Percentiles rank a stretch among this genome's conserved stretches.
Conservation (phyloP, 257 asterid species). For the Jasminum sambac region DNA sequence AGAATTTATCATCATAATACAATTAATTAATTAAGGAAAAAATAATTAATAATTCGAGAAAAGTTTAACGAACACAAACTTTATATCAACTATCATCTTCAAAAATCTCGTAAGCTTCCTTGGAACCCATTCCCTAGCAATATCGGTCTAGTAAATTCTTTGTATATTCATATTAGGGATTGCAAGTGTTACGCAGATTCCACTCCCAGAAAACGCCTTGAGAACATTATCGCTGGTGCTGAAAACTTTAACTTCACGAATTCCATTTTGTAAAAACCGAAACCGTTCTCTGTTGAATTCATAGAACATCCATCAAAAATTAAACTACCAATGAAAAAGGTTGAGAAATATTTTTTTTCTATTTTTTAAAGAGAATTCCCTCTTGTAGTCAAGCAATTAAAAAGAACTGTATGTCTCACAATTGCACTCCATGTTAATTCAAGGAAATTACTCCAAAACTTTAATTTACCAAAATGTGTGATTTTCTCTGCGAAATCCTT, state of each 20-base stretch:
- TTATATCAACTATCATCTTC: background rate
- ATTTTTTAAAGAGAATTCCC: no score
- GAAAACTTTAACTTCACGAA: constrained; percentile 23
- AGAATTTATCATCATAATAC: background rate
- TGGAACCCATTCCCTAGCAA: constrained; percentile 7
- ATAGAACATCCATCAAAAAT: background rate
- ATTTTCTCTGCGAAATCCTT: no score
- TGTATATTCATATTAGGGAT: constrained; percentile 13
- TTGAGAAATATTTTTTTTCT: no score
- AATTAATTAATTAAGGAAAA: background rate
- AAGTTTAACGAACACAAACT: background rate
- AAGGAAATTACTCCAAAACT: no score
- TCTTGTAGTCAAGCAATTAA: no score
- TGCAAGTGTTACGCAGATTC: constrained; percentile 6
- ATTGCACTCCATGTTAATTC: no score
- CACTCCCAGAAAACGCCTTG: constrained; percentile 23
- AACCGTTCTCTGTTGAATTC: background rate
- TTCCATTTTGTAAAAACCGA: constrained; percentile 25
- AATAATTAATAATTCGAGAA: no score
- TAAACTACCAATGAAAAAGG: background rate
- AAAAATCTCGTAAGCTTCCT: background rate
- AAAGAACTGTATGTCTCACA: no score
- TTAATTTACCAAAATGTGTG: no score
- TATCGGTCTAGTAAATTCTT: background rate
- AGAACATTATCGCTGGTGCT: constrained; percentile 24